Conservation (phyloP, 108 stramenopile genomes). For the Cyclotella choctawhatcheeana region DNA sequence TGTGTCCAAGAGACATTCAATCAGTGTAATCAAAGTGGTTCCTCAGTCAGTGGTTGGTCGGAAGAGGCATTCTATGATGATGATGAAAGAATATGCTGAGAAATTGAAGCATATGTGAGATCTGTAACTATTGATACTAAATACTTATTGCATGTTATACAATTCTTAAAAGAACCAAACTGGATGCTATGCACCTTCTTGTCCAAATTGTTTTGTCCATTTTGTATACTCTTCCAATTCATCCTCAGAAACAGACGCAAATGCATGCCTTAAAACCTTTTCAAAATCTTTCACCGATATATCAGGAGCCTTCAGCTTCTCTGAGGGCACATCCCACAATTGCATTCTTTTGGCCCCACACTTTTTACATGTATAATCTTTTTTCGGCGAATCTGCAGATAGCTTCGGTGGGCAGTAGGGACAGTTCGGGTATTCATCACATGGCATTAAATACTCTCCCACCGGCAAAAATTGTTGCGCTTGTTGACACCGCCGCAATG, state of each 20-base stretch:
- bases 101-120: conserved; percentile 2
- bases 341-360: conserved; percentile 93
- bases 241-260: conserved; percentile 86
- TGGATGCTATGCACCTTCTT: conserved; percentile 81
- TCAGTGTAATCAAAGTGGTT: not conserved
- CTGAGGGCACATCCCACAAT: conserved; percentile 92
- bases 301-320: conserved; percentile 81
- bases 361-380: conserved; percentile 78
- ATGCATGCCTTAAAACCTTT: conserved; percentile 74
- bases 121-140: not conserved
- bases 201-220: conserved; percentile 98
- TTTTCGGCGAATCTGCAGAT: conserved; percentile 62
- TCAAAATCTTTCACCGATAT: conserved; percentile 78
- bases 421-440: conserved; percentile 89
- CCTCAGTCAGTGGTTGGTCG: not conserved
- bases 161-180: not conserved
- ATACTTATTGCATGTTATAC: not conserved
- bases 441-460: conserved; percentile 70
- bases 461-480: conserved; percentile 91
- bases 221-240: conserved; percentile 93
- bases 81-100: conserved; percentile 3
- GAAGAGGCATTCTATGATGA: conserved; percentile 1
- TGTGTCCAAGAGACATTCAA: conserved; percentile 10
- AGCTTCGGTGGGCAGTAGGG: conserved; percentile 91
- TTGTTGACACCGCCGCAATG: conserved; percentile 92